These are phyloP conservation scores for Xylaria sp. DNA, from an alignment of 2,329 filamentous ascomycete genomes.

Conservation along the genomic window DNA sequence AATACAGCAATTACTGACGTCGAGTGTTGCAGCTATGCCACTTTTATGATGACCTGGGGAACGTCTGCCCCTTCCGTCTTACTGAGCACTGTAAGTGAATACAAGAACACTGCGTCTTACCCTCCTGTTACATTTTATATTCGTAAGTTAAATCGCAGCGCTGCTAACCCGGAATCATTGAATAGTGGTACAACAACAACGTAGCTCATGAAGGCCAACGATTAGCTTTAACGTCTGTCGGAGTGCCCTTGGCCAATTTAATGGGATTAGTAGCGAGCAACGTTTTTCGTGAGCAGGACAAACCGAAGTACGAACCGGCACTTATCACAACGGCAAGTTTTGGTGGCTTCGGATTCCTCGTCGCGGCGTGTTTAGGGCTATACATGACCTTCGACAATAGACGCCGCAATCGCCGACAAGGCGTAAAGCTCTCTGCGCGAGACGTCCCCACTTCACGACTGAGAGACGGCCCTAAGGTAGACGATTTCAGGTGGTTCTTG, in stretches of 20 bases:
- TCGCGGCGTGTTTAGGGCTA: conserved; percentile 66
- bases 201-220: conserved; percentile 80
- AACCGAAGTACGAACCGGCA: conserved; percentile 74
- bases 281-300: conserved; percentile 72
- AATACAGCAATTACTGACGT: neutral
- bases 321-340: conserved; percentile 72
- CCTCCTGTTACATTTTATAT: neutral
- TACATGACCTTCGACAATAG: conserved; percentile 76
- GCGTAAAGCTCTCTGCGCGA: conserved; percentile 63
- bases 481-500: conserved; percentile 69
- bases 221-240: conserved; percentile 75
- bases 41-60: conserved; percentile 87
- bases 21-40: conserved; percentile 64
- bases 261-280: conserved; percentile 79
- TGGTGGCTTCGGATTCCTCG: conserved; percentile 67
- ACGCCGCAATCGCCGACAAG: conserved; percentile 67
- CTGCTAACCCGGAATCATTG: conserved; percentile 13
- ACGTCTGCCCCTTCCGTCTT: conserved; percentile 79
- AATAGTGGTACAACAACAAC: conserved; percentile 82
- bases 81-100: conserved; percentile 53
- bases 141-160: conserved; percentile 54
- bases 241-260: conserved; percentile 79
- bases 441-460: conserved; percentile 68
- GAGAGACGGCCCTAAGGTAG: conserved; percentile 63
- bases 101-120: too few species aligned